Base-by-base conservation (phyloP, 257 asterid species). In the Forsythia suspensa region DNA sequence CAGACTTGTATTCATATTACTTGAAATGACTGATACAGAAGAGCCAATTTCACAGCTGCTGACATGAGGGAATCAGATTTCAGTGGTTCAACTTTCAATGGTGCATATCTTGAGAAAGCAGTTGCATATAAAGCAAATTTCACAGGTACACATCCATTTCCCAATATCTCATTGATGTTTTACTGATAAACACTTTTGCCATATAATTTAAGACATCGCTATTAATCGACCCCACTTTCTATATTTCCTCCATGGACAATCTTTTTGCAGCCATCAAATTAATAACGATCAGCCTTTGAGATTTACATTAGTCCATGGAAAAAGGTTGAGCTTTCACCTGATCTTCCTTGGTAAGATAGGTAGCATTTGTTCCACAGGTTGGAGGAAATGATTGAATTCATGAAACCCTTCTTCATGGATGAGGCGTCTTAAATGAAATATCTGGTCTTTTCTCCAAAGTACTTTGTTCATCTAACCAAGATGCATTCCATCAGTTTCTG, bases 1-100 rank as follows among this genome's bases (percentile, higher is more conserved):
- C 73, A 79, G 82, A 79, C 76, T 51, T 73, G 84, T 82, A 78
- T 83, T 88, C 81, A 84, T 81, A 76, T 80, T 61, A 68, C 76
- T 89, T 77, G 83, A 81, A 78, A 82, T 86, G 85, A 77, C 61
- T 84, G 89, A 84, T 81, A 81, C 96, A 95, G 99, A 86, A 88
- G 98, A 86, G 99, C 99, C 71, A 93, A 95, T 87, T 95, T 95
- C 97, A 93, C 99, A 63, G 38, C 97, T 79, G 98, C 99, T 76
- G 99, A 93, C 81, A 93, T 92, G 99, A 92, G 98, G 89, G 96
- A 95, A 86, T 92, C 98, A 21, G 91, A 95, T 88, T 95, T 95
- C 88, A 93, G 97, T 52, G 97, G 99, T 74, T 95, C 99, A 16
- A 89, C 94, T 52, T 93, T 95, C 88, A 95, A 90, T 52, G 98